Conservation (phyloP, 1,284 basidiomycete genomes). For the Violaceomyces palustris region DNA sequence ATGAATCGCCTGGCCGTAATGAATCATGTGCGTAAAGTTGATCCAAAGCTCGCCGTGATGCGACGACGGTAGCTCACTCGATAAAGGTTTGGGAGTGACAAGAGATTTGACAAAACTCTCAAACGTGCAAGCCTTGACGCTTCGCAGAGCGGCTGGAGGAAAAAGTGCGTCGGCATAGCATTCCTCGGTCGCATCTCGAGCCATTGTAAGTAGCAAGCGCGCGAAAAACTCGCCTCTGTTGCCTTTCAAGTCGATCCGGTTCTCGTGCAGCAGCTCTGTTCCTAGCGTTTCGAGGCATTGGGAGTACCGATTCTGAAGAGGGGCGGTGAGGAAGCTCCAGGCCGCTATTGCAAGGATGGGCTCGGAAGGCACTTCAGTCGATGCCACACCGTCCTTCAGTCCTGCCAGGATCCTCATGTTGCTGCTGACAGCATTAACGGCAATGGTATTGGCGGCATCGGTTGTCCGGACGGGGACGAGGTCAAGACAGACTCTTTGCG, state of each 20-base stretch:
- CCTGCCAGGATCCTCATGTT: slow-evolving; percentile 8
- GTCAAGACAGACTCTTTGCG: slow-evolving; percentile 1
- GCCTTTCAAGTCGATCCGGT: slow-evolving; percentile 1
- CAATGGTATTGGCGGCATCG: not conserved
- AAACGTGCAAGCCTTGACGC: too few relatives aligned
- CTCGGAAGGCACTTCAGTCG: slow-evolving; percentile 3
- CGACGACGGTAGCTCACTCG: too few relatives aligned
- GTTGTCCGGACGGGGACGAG: not conserved
- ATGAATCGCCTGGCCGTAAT: too few relatives aligned
- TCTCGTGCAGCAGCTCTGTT: not conserved
- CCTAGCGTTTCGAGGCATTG: not conserved
- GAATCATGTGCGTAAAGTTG: slow-evolving; percentile 9
- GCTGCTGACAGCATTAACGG: too few relatives aligned
- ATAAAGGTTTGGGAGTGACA: too few relatives aligned
- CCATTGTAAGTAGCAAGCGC: slow-evolving; percentile 3
- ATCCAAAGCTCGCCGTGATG: slow-evolving; percentile 2
- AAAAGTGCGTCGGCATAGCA: too few relatives aligned
- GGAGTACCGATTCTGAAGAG: not conserved
- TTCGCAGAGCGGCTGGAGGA: too few relatives aligned
- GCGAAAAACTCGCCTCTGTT: slow-evolving; percentile 3
- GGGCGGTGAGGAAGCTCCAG: not conserved
- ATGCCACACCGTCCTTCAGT: not conserved
- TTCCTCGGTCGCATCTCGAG: slow-evolving; percentile 8
- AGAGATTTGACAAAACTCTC: too few relatives aligned
- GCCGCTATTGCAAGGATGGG: slow-evolving; percentile 11